Evolutionary conservation across 169 alveolate genomes (phyloP).

Genomic region (Plasmodium fragile): DNA sequence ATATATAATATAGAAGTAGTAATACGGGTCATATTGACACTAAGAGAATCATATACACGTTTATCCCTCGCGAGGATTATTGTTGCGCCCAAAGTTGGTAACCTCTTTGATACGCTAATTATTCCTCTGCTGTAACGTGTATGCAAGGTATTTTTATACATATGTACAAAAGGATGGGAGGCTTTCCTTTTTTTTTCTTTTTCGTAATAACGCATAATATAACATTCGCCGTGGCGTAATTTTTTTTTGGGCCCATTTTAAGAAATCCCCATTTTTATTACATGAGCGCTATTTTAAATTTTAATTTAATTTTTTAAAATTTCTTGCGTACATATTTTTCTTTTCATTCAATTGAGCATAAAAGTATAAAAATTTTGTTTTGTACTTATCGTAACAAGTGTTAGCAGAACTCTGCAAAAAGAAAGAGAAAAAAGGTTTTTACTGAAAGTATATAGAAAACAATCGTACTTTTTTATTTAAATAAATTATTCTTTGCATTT

Average conservation of each 20-base stretch:
- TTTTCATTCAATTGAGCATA: background rate
- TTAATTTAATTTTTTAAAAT: background rate
- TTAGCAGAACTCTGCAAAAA: background rate
- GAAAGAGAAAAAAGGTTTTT: background rate
- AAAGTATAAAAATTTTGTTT: background rate
- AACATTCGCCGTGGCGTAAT: background rate
- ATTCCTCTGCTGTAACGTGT: background rate
- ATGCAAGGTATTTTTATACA: background rate
- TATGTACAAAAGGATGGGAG: background rate
- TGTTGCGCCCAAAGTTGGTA: constrained; percentile 8
- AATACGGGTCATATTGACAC: background rate
- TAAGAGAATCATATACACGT: background rate
- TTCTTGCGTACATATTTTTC: background rate
- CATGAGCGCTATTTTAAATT: background rate
- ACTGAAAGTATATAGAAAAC: background rate
- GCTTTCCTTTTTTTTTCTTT: background rate
- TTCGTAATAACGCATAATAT: background rate
- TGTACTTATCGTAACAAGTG: background rate
- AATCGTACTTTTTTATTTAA: background rate
- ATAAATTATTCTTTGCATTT: constrained; percentile 4
- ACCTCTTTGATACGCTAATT: constrained; percentile 76
- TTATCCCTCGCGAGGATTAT: background rate
- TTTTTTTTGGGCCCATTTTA: background rate
- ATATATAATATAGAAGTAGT: background rate
- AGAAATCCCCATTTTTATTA: background rate